These are phyloP conservation scores for Hanseniaspora sp. DNA, from an alignment of 1,139 yeast genomes.

Conservation along the genomic window DNA sequence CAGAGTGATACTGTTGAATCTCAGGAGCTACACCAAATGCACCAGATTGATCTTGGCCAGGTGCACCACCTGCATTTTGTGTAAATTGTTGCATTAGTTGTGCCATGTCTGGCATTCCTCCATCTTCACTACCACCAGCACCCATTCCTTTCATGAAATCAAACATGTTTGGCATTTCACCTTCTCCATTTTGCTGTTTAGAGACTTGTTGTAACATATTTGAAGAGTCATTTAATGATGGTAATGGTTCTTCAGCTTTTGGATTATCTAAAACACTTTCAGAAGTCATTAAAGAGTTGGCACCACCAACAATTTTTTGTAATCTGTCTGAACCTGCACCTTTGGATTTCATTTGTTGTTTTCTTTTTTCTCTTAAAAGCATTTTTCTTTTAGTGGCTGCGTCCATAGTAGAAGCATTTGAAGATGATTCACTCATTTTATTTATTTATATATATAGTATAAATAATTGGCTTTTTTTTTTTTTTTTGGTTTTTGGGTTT, in stretches of 20 bases:
- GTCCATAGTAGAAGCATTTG: slow-evolving; percentile 29
- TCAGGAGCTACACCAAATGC: slow-evolving; percentile 22
- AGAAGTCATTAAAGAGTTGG: slow-evolving; percentile 29
- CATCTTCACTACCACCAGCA: slow-evolving; percentile 18
- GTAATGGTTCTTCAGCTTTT: slow-evolving; percentile 16
- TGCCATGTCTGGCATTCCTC: slow-evolving; percentile 15
- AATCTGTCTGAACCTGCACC: slow-evolving; percentile 43
- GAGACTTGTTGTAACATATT: slow-evolving; percentile 23
- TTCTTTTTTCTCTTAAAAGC: slow-evolving; percentile 44
- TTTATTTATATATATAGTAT: background rate
- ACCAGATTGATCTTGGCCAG: slow-evolving; percentile 16
- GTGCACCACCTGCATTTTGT: slow-evolving; percentile 12
- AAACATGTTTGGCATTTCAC: slow-evolving; percentile 25
- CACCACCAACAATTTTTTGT: slow-evolving; percentile 39
- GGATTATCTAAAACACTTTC: slow-evolving; percentile 28
- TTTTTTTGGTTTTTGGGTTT: background rate
- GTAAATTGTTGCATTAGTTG: slow-evolving; percentile 14
- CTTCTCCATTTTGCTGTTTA: slow-evolving; percentile 17
- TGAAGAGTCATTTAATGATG: slow-evolving; percentile 1
- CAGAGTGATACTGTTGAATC: slow-evolving; percentile 25
- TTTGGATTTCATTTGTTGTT: slow-evolving; percentile 60
- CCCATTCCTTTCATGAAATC: slow-evolving; percentile 22
- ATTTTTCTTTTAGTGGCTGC: slow-evolving; percentile 55
- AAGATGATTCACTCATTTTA: slow-evolving; percentile 14
- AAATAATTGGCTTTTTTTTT: no score